These are phyloP conservation scores for Arabis hirsuta DNA, from an alignment of 345 rosid genomes.

Conservation along the genomic window DNA sequence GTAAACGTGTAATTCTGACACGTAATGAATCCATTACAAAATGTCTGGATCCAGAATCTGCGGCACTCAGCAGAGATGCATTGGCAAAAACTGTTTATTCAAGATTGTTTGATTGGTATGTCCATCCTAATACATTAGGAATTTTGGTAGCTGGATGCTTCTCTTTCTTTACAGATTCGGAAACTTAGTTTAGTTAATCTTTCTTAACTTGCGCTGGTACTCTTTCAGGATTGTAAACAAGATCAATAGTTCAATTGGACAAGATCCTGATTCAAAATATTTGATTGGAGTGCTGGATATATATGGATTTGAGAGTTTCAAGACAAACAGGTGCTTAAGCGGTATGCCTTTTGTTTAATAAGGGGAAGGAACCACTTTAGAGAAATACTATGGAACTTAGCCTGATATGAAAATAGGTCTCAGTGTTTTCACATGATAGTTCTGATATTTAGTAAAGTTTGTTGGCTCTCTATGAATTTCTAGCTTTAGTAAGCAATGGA, in stretches of 20 bases:
- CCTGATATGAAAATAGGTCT: neutral
- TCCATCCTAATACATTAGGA: slow-evolving; percentile 17
- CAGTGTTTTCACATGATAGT: slow-evolving; percentile 6
- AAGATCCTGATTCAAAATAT: slow-evolving; percentile 82
- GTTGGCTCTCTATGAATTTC: slow-evolving; percentile 20
- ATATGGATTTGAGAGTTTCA: slow-evolving; percentile 99
- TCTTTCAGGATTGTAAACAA: slow-evolving; percentile 85
- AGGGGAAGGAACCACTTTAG: slow-evolving; percentile 35
- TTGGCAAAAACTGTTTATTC: slow-evolving; percentile 93
- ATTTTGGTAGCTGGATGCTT: slow-evolving; percentile 19
- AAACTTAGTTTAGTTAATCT: slow-evolving; percentile 6
- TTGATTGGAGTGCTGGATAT: slow-evolving; percentile 97
- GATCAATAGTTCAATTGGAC: slow-evolving; percentile 91
- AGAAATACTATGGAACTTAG: slow-evolving; percentile 17
- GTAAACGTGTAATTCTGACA: slow-evolving; percentile 94
- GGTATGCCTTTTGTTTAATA: slow-evolving; percentile 65
- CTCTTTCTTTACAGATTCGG: neutral
- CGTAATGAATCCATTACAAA: slow-evolving; percentile 92
- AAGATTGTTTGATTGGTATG: slow-evolving; percentile 96
- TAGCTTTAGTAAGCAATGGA: slow-evolving; percentile 21
- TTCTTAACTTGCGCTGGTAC: slow-evolving; percentile 31
- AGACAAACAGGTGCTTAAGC: slow-evolving; percentile 97
- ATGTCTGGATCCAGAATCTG: slow-evolving; percentile 92
- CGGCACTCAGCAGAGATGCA: slow-evolving; percentile 87
- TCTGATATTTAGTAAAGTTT: slow-evolving; percentile 36